These are phyloP conservation scores for Saccharomyces hybrid DNA, from an alignment of 1,139 yeast genomes.

Conservation along the genomic window DNA sequence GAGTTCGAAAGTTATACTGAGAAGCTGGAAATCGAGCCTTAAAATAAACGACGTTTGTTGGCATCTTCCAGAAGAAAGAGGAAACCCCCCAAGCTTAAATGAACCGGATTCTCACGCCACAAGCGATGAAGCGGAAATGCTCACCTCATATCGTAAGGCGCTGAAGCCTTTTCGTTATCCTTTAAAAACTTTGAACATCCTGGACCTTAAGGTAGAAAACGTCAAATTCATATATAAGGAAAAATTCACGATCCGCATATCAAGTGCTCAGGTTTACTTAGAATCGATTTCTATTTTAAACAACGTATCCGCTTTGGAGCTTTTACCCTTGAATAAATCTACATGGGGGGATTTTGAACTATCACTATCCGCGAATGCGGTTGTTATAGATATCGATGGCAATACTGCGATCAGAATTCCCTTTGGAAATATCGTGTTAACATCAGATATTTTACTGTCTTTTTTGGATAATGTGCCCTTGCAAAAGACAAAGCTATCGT, in stretches of 20 bases:
- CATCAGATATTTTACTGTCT: slow-evolving; percentile 22
- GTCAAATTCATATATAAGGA: slow-evolving; percentile 13
- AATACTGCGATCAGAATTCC: slow-evolving; percentile 24
- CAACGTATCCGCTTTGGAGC: slow-evolving; percentile 18
- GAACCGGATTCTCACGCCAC: neutral
- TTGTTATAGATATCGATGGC: slow-evolving; percentile 14
- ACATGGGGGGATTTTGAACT: slow-evolving; percentile 21
- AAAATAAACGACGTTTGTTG: slow-evolving; percentile 4
- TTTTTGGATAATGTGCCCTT: slow-evolving; percentile 14
- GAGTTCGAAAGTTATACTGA: slow-evolving; percentile 7
- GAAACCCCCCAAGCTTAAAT: neutral
- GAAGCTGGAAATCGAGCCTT: slow-evolving; percentile 15
- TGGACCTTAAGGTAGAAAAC: slow-evolving; percentile 29
- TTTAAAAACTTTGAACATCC: slow-evolving; percentile 14
- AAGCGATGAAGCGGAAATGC: neutral
- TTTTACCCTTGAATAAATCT: slow-evolving; percentile 14
- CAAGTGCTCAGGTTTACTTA: slow-evolving; percentile 22
- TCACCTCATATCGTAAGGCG: slow-evolving; percentile 8
- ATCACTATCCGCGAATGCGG: slow-evolving; percentile 24
- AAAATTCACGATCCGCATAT: slow-evolving; percentile 16
- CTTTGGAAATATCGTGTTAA: slow-evolving; percentile 21
- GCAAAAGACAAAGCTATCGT: slow-evolving; percentile 15
- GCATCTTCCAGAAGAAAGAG: slow-evolving; percentile 5
- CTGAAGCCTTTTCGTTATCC: slow-evolving; percentile 8
- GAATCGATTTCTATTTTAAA: slow-evolving; percentile 19